Conservation (phyloP, 1,139 yeast species). For the Suhomyces maxii region DNA sequence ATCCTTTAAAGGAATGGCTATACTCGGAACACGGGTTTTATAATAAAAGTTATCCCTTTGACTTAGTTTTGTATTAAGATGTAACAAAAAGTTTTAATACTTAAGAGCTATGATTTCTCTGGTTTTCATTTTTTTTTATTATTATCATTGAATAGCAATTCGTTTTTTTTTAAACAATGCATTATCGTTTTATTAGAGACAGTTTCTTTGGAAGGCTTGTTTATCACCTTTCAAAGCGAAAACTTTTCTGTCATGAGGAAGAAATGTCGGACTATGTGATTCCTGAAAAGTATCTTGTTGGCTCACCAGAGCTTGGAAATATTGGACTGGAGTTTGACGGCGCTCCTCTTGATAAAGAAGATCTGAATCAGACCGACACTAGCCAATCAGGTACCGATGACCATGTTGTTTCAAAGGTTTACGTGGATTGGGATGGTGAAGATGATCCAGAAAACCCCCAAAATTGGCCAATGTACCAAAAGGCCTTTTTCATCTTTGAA, state of each 20-base stretch:
- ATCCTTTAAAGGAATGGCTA: too few relatives aligned
- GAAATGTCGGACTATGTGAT: slow-evolving; percentile 32
- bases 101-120: neutral
- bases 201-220: slow-evolving; percentile 35
- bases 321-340: neutral
- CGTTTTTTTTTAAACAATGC: slow-evolving; percentile 1
- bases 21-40: too few relatives aligned
- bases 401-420: slow-evolving; percentile 6
- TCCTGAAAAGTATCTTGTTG: slow-evolving; percentile 30
- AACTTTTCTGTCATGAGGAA: slow-evolving; percentile 30
- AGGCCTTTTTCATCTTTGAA: slow-evolving; percentile 36
- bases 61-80: too few relatives aligned
- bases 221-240: slow-evolving; percentile 34
- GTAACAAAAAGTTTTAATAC: too few relatives aligned
- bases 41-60: too few relatives aligned
- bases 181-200: slow-evolving; percentile 26
- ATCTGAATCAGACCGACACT: neutral
- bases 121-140: too few relatives aligned
- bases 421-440: slow-evolving; percentile 46
- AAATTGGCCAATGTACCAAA: slow-evolving; percentile 50
- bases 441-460: slow-evolving; percentile 59
- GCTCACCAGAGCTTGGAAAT: slow-evolving; percentile 13
- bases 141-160: too few relatives aligned
- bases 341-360: neutral
- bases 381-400: neutral